Evolutionary conservation across 2,329 filamentous ascomycete genomes (phyloP).

Genomic region (Thielaviopsis populi): DNA sequence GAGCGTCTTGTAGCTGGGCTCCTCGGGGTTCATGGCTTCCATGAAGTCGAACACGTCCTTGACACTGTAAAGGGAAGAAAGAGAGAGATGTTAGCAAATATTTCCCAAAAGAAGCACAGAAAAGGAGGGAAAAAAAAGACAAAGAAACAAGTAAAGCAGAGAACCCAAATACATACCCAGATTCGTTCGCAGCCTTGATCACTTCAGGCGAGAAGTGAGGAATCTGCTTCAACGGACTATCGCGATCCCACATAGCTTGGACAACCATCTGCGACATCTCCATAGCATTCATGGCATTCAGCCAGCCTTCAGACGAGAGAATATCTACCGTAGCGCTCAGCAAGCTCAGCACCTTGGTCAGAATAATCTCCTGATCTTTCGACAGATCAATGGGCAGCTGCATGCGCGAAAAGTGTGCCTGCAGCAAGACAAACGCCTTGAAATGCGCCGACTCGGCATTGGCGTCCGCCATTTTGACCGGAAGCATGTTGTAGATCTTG

Average conservation of each 20-base stretch:
- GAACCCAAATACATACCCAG: slow-evolving; percentile 41
- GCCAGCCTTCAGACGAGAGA: slow-evolving; percentile 82
- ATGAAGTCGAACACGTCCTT: slow-evolving; percentile 96
- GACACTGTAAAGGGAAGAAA: slow-evolving; percentile 38
- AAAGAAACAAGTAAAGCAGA: no score
- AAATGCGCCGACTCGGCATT: slow-evolving; percentile 91
- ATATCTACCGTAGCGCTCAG: slow-evolving; percentile 90
- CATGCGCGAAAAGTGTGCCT: slow-evolving; percentile 96
- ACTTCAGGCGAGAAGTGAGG: slow-evolving; percentile 79
- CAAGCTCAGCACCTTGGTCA: slow-evolving; percentile 72
- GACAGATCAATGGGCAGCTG: slow-evolving; percentile 87
- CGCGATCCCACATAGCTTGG: slow-evolving; percentile 97
- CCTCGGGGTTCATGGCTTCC: slow-evolving; percentile 94
- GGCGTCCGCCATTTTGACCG: slow-evolving; percentile 83
- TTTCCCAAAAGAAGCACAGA: background rate
- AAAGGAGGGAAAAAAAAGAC: slow-evolving; percentile 1
- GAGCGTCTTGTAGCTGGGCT: slow-evolving; percentile 62
- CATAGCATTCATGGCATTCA: slow-evolving; percentile 98
- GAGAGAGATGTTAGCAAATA: slow-evolving; percentile 23
- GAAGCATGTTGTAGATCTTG: slow-evolving; percentile 84
- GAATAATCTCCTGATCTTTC: slow-evolving; percentile 83
- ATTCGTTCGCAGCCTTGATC: slow-evolving; percentile 67
- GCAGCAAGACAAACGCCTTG: slow-evolving; percentile 92
- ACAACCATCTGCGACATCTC: slow-evolving; percentile 99
- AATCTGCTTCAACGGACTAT: slow-evolving; percentile 93